Percentiles rank a stretch among this genome's conserved stretches.
These are phyloP conservation scores for Populus simonii DNA, from an alignment of 345 rosid species.

Conservation along the genomic window DNA sequence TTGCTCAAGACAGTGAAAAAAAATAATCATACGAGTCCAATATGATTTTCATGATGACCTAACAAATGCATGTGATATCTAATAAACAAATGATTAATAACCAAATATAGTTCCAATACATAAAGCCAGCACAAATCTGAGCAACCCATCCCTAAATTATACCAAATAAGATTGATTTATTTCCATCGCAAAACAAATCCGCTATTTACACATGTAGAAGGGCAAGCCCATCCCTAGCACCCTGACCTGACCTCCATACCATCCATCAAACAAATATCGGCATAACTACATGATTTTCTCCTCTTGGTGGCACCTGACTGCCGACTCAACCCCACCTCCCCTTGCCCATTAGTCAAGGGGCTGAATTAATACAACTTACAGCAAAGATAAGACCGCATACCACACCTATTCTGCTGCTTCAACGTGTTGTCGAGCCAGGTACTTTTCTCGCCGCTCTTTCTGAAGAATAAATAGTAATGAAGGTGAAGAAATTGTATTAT, in stretches of 20 bases:
- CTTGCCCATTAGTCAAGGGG: neutral
- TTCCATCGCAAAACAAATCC: constrained; percentile 10
- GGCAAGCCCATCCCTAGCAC: neutral
- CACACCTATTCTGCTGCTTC: constrained; percentile 42
- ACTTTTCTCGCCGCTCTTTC: constrained; percentile 96
- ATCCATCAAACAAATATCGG: constrained; percentile 11
- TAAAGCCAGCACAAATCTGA: neutral
- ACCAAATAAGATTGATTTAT: constrained; percentile 6
- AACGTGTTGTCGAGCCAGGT: constrained; percentile 82
- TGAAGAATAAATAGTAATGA: constrained; percentile 26
- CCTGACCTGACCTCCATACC: neutral
- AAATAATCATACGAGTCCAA: neutral
- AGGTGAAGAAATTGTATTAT: neutral
- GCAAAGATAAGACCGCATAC: neutral
- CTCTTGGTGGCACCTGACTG: neutral
- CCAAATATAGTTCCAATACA: neutral
- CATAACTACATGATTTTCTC: constrained; percentile 1
- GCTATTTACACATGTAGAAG: constrained; percentile 15
- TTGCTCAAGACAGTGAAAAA: too few relatives aligned
- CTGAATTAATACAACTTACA: neutral
- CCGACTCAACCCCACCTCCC: constrained; percentile 6
- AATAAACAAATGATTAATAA: neutral
- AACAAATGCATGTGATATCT: neutral
- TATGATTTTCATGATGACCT: neutral
- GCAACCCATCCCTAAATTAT: neutral